These are phyloP conservation scores for Solanum chmielewskii DNA, from an alignment of 257 asterid genomes.

Conservation along the genomic window DNA sequence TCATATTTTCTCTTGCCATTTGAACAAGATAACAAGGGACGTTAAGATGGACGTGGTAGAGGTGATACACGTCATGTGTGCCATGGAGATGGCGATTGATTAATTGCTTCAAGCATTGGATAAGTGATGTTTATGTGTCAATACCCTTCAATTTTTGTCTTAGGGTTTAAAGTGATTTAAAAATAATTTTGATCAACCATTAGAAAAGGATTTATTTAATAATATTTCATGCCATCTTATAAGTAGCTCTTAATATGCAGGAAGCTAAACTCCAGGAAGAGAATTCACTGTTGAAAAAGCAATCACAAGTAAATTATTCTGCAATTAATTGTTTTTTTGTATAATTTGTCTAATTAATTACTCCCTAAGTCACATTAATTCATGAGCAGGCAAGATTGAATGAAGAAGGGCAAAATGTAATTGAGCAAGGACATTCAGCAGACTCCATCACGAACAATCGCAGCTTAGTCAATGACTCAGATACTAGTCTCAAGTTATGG, in stretches of 20 bases:
- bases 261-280: slow-evolving; percentile 44
- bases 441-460: slow-evolving; percentile 21
- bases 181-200: neutral
- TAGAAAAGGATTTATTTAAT: neutral
- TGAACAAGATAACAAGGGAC: no score
- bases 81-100: no score
- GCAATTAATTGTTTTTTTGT: no score
- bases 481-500: slow-evolving; percentile 64
- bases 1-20: neutral
- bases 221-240: neutral
- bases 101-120: no score
- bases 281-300: slow-evolving; percentile 41
- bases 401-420: neutral
- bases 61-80: no score
- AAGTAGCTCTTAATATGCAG: slow-evolving; percentile 21
- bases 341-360: neutral
- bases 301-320: slow-evolving; percentile 8
- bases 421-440: slow-evolving; percentile 31
- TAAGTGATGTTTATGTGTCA: no score
- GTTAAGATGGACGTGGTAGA: no score
- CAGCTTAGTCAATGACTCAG: slow-evolving; percentile 15
- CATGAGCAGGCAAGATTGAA: neutral
- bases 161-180: neutral
- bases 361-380: neutral
- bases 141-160: neutral